Base-by-base conservation (phyloP, 2,329 filamentous ascomycete genomes). In the Aspergillus sp. region DNA sequence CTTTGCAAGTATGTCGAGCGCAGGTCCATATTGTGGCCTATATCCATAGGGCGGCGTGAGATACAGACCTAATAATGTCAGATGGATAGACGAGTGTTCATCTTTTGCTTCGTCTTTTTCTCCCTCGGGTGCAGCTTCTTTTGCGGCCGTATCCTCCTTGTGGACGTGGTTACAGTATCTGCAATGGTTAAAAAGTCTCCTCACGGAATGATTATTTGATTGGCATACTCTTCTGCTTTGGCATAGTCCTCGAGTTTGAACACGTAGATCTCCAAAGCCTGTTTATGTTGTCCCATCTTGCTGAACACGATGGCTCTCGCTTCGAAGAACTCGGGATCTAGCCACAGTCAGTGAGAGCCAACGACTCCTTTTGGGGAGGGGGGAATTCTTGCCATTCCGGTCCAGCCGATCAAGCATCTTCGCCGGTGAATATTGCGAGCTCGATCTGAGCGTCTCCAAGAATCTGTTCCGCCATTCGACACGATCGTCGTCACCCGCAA, bases 181-280 rank as follows among this genome's bases (percentile, higher is more conserved):
- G 50, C 47, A 13, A 33, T 27, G n/a, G 44, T 58, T 52, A 61
- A 50, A 43, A 43, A 39, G 44, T 23, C 47, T 22, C 42, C 9
- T n/a, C 23, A 22, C 17, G 17, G 30, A 13, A 33, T 20, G 19
- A 44, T 46, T 19, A 12, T 46, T 22, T 7, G 15, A 15, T 35
- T 13, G 32, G 32, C 32, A 13, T 35, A 13, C 32, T n/a, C 13
- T 38, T 38, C 7, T 38, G 7, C n/a, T 15, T 95, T 97, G 10
- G 73, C 74, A 53, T 88, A 91, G 65, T 95, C 85, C 56, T 86
- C 75, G 66, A 98, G 81, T 66, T 91, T 93, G 71, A 96, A 98
- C 23, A 97, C 91, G 65, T 95, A 98, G 45, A 98, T 95, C 64
- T 93, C 86, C n/a, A 98, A 74, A 0, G 93, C 93, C 69, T 97